Evolutionary conservation across 1,284 basidiomycete species (phyloP).

Genomic region (Clitocybe nebularis): DNA sequence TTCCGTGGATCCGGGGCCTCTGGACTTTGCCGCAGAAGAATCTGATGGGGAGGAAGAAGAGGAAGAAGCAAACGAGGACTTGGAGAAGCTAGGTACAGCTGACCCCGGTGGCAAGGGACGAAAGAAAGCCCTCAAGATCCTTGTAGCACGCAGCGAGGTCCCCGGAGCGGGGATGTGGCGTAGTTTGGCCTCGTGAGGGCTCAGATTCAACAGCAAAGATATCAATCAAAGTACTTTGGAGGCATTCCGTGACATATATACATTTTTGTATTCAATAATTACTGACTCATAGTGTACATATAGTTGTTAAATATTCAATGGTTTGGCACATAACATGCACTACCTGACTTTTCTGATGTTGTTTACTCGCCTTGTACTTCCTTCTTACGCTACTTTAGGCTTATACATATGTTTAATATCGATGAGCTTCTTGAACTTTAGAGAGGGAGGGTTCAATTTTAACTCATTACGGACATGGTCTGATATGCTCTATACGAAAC

Average conservation of each 20-base stretch:
- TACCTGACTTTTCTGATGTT: slow-evolving; percentile 1
- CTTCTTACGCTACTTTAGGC: slow-evolving; percentile 2
- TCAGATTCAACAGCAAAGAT: no score
- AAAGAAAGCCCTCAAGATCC: slow-evolving; percentile 59
- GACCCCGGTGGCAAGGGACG: slow-evolving; percentile 44
- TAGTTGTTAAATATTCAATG: no score
- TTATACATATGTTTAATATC: slow-evolving; percentile 4
- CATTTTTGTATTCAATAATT: no score
- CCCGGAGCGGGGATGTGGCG: slow-evolving; percentile 75
- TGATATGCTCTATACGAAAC: no score
- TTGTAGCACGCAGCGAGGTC: slow-evolving; percentile 56
- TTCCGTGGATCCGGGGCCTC: slow-evolving; percentile 60
- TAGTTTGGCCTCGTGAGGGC: slow-evolving; percentile 51
- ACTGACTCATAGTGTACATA: no score
- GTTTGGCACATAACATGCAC: not conserved
- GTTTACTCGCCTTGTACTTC: slow-evolving; percentile 2
- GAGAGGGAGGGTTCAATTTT: no score
- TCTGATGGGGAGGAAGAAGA: slow-evolving; percentile 41
- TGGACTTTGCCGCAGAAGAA: slow-evolving; percentile 51
- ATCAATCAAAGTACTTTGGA: no score
- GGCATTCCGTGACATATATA: no score
- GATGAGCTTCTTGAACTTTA: no score
- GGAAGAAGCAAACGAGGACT: slow-evolving; percentile 25
- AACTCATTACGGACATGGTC: no score
- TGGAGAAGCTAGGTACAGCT: slow-evolving; percentile 15